Evolutionary conservation across 2,329 filamentous ascomycete species (phyloP), one percentile per base, ranked within the genome.

Genomic region (Akanthomyces muscarius): DNA sequence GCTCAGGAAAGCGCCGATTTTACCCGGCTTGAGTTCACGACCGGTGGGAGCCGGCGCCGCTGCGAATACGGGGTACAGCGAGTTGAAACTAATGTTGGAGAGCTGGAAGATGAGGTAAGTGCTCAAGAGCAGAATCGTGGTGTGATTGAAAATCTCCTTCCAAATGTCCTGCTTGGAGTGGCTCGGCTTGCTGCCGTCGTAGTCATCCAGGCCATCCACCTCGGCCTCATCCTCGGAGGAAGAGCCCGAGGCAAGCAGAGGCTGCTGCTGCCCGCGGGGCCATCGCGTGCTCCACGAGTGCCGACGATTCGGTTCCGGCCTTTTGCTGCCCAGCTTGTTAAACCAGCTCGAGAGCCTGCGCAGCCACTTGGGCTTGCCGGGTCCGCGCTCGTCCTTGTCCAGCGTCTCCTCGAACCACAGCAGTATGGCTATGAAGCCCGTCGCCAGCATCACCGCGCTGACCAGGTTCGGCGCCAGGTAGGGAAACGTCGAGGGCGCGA

Each of bases 91-190:
- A 67, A 97, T 92, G 74, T 98, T 98, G 65, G 90, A 88, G 5
- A 99, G 82, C 71, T 97, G 93, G 72, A 98, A 99, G 56, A 98
- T 89, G 50, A 97, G 85, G 71, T 97, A 98, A 0, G 93, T 96
- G 59, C 86, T 74, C 6, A 99, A 83, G 0, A 99, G 83, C 3
- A 96, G 79, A 14, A 97, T 74, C 0, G 92, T 97, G 64, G 95
- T 92, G 63, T 87, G 83, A 70, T 91, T 96, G 57, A 94, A 81
- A 1, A 97, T 71, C 50, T 83, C 78, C n/a, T 74, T 78, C 76
- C 81, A 81, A 1, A 75, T 63, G 61, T 76, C 77, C 14, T 72
- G 71, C 47, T 80, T 75, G 8, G 77, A 75, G 56, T 67, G 61
- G 63, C 13, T 73, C 62, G 4, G 74, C 58, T n/a, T 64, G 16